Conservation (phyloP, 2,329 filamentous ascomycete species). For the Diaporthe sp. region DNA sequence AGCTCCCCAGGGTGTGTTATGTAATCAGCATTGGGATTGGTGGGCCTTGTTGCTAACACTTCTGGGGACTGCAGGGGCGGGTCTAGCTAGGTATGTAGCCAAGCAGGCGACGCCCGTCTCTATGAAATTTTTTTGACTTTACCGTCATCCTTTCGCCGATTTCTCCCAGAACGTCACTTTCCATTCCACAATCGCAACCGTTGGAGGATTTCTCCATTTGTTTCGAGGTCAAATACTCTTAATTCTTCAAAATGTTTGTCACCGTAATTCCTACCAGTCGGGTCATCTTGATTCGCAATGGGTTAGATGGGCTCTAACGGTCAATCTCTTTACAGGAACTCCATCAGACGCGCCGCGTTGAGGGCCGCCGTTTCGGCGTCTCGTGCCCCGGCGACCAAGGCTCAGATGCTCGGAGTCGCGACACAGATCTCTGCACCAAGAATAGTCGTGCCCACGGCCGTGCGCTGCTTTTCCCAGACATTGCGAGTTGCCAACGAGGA, state of each 20-base stretch:
- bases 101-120: not conserved
- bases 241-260: slow-evolving; percentile 30
- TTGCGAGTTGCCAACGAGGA: slow-evolving; percentile 36
- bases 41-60: too few relatives aligned
- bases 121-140: not conserved
- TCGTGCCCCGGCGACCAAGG: slow-evolving; percentile 39
- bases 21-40: slow-evolving; percentile 1
- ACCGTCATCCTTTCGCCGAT: not conserved
- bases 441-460: slow-evolving; percentile 33
- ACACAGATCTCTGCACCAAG: slow-evolving; percentile 36
- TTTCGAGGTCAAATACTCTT: not conserved
- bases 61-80: not conserved
- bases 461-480: slow-evolving; percentile 47
- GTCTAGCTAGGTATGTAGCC: not conserved
- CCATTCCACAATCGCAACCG: not conserved
- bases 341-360: slow-evolving; percentile 46
- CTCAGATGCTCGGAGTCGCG: slow-evolving; percentile 39
- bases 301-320: slow-evolving; percentile 18
- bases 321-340: slow-evolving; percentile 41
- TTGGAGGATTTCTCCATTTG: not conserved
- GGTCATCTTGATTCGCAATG: not conserved
- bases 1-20: not conserved
- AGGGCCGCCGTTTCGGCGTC: slow-evolving; percentile 46
- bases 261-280: not conserved
- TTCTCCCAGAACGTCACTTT: not conserved